A percentile compares a stretch with the other conserved stretches of the same genome.
Evolutionary conservation across 75 land plant species (phyloP).

Genomic region (Larix kaempferi): DNA sequence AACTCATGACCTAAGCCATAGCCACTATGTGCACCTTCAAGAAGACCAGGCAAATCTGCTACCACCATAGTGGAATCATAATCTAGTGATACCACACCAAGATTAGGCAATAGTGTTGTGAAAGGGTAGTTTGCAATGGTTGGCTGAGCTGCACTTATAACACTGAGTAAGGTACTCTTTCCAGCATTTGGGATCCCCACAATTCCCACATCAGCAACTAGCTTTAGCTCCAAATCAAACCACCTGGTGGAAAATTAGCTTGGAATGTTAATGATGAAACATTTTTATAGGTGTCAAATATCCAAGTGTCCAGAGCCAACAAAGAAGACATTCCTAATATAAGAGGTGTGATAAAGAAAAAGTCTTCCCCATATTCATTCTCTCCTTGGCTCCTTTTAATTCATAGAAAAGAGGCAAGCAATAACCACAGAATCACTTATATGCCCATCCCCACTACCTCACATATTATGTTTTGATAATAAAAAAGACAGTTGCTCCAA

Average conservation of each 20-base stretch:
- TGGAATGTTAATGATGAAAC: background rate
- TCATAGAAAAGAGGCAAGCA: background rate
- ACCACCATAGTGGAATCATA: conserved; percentile 90
- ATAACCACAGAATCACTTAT: background rate
- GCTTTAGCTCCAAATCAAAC: conserved; percentile 94
- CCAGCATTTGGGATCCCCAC: conserved; percentile 99
- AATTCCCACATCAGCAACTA: conserved; percentile 98
- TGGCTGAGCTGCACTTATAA: conserved; percentile 91
- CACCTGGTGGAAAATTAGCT: conserved; percentile 57
- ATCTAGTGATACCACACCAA: conserved; percentile 89
- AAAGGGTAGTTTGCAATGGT: conserved; percentile 90
- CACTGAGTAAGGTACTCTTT: conserved; percentile 94
- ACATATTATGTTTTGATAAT: background rate
- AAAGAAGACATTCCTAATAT: background rate
- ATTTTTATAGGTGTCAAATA: background rate
- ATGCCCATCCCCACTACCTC: too few species aligned
- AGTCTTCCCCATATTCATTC: background rate
- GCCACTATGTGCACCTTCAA: conserved; percentile 96
- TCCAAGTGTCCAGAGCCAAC: background rate
- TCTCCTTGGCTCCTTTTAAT: background rate
- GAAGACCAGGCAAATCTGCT: conserved; percentile 95
- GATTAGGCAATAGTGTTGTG: conserved; percentile 89
- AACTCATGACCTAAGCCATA: conserved; percentile 97
- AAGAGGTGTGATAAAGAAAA: background rate
- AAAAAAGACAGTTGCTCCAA: background rate